phyloP scores from a whole-genome alignment of 768 basidiomycete genomes.

The Russula virescens region DNA sequence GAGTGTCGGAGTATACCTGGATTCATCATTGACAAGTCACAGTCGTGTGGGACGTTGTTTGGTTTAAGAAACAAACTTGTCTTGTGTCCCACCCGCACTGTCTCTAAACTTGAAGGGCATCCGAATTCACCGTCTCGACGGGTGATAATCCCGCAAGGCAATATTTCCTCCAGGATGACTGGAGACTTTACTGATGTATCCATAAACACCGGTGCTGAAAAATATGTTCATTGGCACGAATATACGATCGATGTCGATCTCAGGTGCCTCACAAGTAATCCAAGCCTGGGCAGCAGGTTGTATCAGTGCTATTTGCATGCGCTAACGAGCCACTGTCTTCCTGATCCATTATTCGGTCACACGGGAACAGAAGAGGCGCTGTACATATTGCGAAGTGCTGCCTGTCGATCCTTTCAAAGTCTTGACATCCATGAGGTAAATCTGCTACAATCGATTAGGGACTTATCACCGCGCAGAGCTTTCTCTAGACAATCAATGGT shows the following conservation, averaged over 20 bases:
- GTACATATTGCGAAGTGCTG: not conserved
- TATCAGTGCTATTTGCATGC: not conserved
- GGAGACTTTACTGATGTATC: not conserved
- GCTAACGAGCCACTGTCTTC: not conserved
- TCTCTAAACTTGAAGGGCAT: not conserved
- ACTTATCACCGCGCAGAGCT: not conserved
- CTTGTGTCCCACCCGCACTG: not conserved
- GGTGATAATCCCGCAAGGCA: not conserved
- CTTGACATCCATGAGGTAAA: not conserved
- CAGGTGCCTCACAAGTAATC: not conserved
- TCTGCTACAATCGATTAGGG: not conserved
- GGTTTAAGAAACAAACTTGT: not conserved
- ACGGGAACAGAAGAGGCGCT: not conserved
- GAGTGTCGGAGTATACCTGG: not conserved
- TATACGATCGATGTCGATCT: not conserved
- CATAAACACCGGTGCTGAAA: not conserved
- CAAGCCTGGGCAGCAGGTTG: not conserved
- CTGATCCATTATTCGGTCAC: not conserved
- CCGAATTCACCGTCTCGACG: not conserved
- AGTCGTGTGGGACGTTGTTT: not conserved
- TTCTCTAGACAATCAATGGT: slow-evolving; percentile 6
- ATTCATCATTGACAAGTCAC: slow-evolving; percentile 13
- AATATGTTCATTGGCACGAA: not conserved
- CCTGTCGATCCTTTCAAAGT: not conserved
- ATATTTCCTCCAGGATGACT: not conserved